phyloP scores from a whole-genome alignment of 257 asterid species.

The Leptodermis oblonga region DNA sequence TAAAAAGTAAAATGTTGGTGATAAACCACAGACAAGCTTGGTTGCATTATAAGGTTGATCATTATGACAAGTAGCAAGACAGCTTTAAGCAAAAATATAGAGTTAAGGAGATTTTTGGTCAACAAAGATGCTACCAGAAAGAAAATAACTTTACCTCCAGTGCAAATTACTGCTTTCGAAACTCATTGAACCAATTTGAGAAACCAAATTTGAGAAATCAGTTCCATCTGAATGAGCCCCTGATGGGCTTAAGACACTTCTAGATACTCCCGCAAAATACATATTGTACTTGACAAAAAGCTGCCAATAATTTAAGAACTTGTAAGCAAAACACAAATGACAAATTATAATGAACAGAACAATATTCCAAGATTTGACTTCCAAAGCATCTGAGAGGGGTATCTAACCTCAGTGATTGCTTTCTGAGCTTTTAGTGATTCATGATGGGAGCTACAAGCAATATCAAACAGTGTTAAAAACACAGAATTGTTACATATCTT shows the following conservation, averaged over 20 bases:
- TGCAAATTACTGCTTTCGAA: slow-evolving; percentile 79
- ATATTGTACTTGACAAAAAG: slow-evolving; percentile 93
- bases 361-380: background rate
- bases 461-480: slow-evolving; percentile 19
- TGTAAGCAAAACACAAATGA: slow-evolving; percentile 15
- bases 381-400: slow-evolving; percentile 9
- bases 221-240: slow-evolving; percentile 52
- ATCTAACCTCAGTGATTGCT: slow-evolving; percentile 93
- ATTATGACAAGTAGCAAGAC: slow-evolving; percentile 6
- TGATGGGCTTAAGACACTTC: slow-evolving; percentile 50
- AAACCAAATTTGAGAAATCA: slow-evolving; percentile 71
- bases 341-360: background rate
- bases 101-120: background rate
- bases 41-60: background rate
- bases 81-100: background rate
- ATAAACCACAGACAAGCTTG: background rate
- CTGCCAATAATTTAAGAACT: slow-evolving; percentile 38
- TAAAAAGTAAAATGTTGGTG: background rate
- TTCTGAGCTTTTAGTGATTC: slow-evolving; percentile 96
- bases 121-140: background rate
- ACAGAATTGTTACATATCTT: slow-evolving; percentile 11
- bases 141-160: slow-evolving; percentile 63
- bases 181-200: slow-evolving; percentile 85
- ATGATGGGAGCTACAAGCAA: slow-evolving; percentile 76
- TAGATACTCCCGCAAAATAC: slow-evolving; percentile 83